Percentiles rank a stretch among this genome's conserved stretches.
These are phyloP conservation scores for Albophoma yamanashiensis DNA, from an alignment of 2,329 filamentous ascomycete genomes.

Conservation along the genomic window DNA sequence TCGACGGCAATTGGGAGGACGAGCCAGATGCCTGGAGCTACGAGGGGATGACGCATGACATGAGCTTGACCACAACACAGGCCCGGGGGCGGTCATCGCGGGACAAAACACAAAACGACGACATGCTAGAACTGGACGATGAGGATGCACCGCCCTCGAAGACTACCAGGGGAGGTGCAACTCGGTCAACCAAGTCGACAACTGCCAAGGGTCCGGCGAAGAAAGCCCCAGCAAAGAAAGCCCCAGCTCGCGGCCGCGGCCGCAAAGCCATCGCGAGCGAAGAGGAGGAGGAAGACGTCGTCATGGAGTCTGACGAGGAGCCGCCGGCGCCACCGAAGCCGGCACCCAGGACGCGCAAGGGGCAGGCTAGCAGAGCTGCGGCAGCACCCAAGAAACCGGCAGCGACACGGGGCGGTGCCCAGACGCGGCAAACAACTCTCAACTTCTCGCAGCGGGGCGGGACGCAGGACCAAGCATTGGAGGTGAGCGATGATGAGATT, in stretches of 20 bases:
- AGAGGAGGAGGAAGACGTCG: slow-evolving; percentile 37
- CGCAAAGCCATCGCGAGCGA: slow-evolving; percentile 22
- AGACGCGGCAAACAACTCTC: slow-evolving; percentile 21
- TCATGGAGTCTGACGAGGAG: slow-evolving; percentile 43
- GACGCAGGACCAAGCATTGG: slow-evolving; percentile 36
- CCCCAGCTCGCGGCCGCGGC: slow-evolving; percentile 29
- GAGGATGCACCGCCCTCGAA: slow-evolving; percentile 18
- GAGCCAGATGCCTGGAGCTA: slow-evolving; percentile 49
- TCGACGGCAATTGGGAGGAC: slow-evolving; percentile 79
- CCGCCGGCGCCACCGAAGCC: slow-evolving; percentile 20
- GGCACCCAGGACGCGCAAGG: slow-evolving; percentile 19
- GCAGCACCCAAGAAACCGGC: slow-evolving; percentile 8
- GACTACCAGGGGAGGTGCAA: slow-evolving; percentile 16
- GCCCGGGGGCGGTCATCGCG: slow-evolving; percentile 5
- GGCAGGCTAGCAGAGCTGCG: slow-evolving; percentile 6
- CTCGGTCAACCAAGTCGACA: slow-evolving; percentile 18
- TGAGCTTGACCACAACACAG: slow-evolving; percentile 5
- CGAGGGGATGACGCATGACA: slow-evolving; percentile 13
- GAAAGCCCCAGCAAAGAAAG: slow-evolving; percentile 34
- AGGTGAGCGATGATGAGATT: slow-evolving; percentile 57
- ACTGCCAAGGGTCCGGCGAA: slow-evolving; percentile 21
- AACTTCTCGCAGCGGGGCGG: slow-evolving; percentile 27
- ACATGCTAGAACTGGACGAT: slow-evolving; percentile 16
- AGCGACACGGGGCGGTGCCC: slow-evolving; percentile 5
- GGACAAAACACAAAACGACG: slow-evolving; percentile 13